Evolutionary conservation across 495 filamentous ascomycete genomes (phyloP).

Genomic region (Elasticomyces elasticus): DNA sequence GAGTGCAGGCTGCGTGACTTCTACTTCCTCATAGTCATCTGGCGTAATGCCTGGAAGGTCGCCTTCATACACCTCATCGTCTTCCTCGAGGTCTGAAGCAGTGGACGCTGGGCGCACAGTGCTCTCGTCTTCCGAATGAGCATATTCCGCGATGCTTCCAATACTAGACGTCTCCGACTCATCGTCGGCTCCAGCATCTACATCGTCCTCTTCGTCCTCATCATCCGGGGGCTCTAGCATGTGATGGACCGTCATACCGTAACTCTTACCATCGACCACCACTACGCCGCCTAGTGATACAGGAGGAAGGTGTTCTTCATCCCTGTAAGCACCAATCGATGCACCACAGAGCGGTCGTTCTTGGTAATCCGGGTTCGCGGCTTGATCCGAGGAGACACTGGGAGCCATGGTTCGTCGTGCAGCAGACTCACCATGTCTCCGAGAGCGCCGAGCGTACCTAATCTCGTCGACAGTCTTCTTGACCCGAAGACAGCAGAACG

Average conservation of each 20-base stretch:
- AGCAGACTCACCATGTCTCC: slow-evolving; percentile 4
- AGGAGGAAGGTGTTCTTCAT: slow-evolving; percentile 72
- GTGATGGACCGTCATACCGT: slow-evolving; percentile 92
- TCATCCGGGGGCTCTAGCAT: slow-evolving; percentile 78
- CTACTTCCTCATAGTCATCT: slow-evolving; percentile 33
- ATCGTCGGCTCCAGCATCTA: slow-evolving; percentile 23
- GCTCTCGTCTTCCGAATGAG: slow-evolving; percentile 18
- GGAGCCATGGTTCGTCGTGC: slow-evolving; percentile 12
- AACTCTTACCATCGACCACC: slow-evolving; percentile 68
- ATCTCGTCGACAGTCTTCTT: slow-evolving; percentile 29
- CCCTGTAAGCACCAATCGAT: slow-evolving; percentile 82
- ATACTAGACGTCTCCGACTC: slow-evolving; percentile 20
- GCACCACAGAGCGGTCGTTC: slow-evolving; percentile 71
- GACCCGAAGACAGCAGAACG: slow-evolving; percentile 35
- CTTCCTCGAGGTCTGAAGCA: slow-evolving; percentile 1
- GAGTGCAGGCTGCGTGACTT: slow-evolving; percentile 36
- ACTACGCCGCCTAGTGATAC: slow-evolving; percentile 85
- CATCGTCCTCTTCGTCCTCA: slow-evolving; percentile 35
- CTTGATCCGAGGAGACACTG: slow-evolving; percentile 10
- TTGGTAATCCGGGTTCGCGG: slow-evolving; percentile 57
- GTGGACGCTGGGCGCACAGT: slow-evolving; percentile 19
- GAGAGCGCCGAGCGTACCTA: slow-evolving; percentile 29
- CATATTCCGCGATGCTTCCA: slow-evolving; percentile 10
- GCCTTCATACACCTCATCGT: slow-evolving; percentile 15
- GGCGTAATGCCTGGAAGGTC: slow-evolving; percentile 23